A percentile compares a stretch with the other conserved stretches of the same genome.
phyloP scores from a whole-genome alignment of 202 grass and related monocot species.

The Cymbopogon flexuosus region DNA sequence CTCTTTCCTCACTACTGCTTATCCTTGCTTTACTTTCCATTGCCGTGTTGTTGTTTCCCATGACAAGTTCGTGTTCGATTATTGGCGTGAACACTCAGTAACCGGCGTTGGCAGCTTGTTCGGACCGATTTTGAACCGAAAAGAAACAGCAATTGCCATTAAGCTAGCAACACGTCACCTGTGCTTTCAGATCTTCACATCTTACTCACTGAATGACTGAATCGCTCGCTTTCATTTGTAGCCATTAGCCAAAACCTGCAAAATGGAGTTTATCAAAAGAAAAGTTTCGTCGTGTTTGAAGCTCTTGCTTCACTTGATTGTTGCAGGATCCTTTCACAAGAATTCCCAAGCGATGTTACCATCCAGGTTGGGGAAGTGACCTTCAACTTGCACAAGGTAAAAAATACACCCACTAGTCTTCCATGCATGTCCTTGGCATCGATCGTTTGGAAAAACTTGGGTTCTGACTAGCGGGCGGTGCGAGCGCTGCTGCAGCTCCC shows the following conservation, averaged over 20 bases:
- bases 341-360: conserved; percentile 64
- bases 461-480: not conserved
- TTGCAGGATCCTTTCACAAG: conserved; percentile 75
- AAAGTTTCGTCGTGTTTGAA: not conserved
- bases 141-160: not conserved
- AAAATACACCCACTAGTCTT: too few species aligned
- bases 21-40: not conserved
- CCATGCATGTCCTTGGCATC: not conserved
- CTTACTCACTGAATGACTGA: not conserved
- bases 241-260: not conserved
- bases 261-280: not conserved
- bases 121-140: not conserved
- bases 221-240: not conserved
- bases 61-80: not conserved
- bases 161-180: not conserved
- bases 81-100: not conserved
- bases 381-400: conserved; percentile 83
- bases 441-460: not conserved
- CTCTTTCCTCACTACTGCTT: not conserved
- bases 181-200: not conserved
- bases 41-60: not conserved
- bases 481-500: conserved; percentile 41
- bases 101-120: too few species aligned
- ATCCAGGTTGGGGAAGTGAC: conserved; percentile 53
- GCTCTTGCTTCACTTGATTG: not conserved